Evolutionary conservation across 176 grass and related monocot species (phyloP).

Genomic region (Triticum monococcum): DNA sequence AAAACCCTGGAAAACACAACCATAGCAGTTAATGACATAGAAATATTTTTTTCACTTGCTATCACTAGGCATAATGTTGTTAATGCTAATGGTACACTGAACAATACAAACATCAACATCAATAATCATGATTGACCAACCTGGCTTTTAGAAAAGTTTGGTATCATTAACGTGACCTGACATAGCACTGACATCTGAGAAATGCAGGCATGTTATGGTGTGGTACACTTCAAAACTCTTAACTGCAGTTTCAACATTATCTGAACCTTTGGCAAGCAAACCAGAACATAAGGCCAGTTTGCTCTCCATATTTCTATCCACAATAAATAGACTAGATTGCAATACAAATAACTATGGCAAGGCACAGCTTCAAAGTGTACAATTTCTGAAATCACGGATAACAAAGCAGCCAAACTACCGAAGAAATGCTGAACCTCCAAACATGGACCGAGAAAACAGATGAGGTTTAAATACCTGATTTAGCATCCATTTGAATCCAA

Average conservation of each 20-base stretch:
- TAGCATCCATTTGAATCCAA: conserved; percentile 97
- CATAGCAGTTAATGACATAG: conserved; percentile 5
- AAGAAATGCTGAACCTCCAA: background rate
- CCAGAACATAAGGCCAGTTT: background rate
- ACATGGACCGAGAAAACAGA: background rate
- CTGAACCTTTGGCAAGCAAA: background rate
- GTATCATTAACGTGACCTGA: background rate
- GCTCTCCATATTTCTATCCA: background rate
- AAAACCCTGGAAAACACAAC: conserved; percentile 64
- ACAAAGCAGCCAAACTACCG: background rate
- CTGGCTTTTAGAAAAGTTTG: background rate
- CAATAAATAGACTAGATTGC: background rate
- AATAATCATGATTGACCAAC: background rate
- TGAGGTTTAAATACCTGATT: conserved; percentile 63
- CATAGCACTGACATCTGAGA: background rate
- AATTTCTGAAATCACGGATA: background rate
- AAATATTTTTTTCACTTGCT: background rate
- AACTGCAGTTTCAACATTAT: background rate
- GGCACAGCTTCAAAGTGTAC: background rate
- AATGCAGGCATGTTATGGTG: background rate
- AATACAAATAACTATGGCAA: background rate
- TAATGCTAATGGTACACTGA: background rate
- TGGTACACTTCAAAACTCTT: background rate
- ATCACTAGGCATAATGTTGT: background rate
- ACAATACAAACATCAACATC: background rate